Evolutionary conservation across 768 basidiomycete genomes (phyloP), one percentile per base, ranked within the genome.

Genomic region (Tubosaeta brunneosetosa): DNA sequence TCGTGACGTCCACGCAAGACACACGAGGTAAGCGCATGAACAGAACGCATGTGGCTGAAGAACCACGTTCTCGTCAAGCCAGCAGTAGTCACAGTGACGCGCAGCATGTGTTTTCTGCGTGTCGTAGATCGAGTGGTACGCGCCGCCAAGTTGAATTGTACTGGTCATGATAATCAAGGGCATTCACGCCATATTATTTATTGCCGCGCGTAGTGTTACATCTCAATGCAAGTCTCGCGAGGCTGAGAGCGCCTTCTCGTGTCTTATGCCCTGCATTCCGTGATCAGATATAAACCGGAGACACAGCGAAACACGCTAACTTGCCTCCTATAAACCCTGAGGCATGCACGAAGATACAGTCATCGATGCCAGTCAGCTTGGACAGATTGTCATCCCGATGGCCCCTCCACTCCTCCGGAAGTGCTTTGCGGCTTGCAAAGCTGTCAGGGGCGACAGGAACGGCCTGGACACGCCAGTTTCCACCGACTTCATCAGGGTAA

Each of bases 261-360:
- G 94, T 93, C 68, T 88, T 84, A 70, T 94, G 94, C 25, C 90
- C 91, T 92, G 57, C 40, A 50, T 45, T 57, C 36, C 29, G 55
- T 33, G 49, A 46, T 64, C 26, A 66, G 50, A 36, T 44, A 27
- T 32, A 16, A 19, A 26, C n/a, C 19, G 44, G 19, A 45, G 33
- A 44, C 6, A 47, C 29, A 27, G 27, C 48, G 43, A 11, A 50
- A 53, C 50, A 51, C 31, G 29, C 26, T 34, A 27, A 65, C 81
- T 55, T 56, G 85, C 94, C 94, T 62, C 97, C 97, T 63, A 94
- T 98, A 69, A 99, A 99, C 8, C 97, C 97, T 53, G 87, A 88
- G 1, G 94, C 92, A 71, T 99, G 97, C 25, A 94, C 84, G 64
- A 99, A 99, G 49, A 97, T 82, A 47, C 94, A 80, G 1, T 86